Evolutionary conservation across 495 filamentous ascomycete species (phyloP).

Genomic region (Daldinia childiae): DNA sequence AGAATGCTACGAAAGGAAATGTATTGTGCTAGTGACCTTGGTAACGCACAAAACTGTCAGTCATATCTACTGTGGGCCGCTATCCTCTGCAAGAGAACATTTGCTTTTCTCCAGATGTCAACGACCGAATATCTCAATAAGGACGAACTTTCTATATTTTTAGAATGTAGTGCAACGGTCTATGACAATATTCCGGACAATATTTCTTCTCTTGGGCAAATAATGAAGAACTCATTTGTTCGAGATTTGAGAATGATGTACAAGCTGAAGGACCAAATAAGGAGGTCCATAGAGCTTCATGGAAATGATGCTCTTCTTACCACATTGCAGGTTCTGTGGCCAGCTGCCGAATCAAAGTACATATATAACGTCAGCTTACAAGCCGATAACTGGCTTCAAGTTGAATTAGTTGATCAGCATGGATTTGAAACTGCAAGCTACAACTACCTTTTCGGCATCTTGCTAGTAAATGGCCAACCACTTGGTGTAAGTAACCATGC

Average conservation of each 20-base stretch:
- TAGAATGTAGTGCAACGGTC: conserved; percentile 41
- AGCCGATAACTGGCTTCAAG: conserved; percentile 20
- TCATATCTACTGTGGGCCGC: conserved; percentile 57
- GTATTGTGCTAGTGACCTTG: conserved; percentile 49
- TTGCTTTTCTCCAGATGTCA: conserved; percentile 44
- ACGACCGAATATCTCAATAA: background rate
- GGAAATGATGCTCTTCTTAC: conserved; percentile 7
- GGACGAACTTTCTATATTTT: conserved; percentile 39
- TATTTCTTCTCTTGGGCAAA: conserved; percentile 17
- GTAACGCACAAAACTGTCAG: conserved; percentile 48
- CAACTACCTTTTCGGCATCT: conserved; percentile 56
- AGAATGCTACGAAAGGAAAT: conserved; percentile 56
- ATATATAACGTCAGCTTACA: conserved; percentile 10
- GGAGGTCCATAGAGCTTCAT: conserved; percentile 21
- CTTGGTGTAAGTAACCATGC: conserved; percentile 23
- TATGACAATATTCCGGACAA: conserved; percentile 43
- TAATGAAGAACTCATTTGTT: conserved; percentile 33
- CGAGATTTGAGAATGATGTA: conserved; percentile 43
- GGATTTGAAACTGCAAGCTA: conserved; percentile 48
- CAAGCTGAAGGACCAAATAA: conserved; percentile 28
- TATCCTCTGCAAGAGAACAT: conserved; percentile 62
- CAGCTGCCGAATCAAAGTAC: conserved; percentile 21
- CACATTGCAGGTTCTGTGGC: conserved; percentile 15
- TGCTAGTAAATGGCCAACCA: conserved; percentile 59
- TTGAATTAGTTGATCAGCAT: background rate